Base-by-base conservation (phyloP, 371 early-diverging fungal genomes). In the Actinomortierella ambigua region DNA sequence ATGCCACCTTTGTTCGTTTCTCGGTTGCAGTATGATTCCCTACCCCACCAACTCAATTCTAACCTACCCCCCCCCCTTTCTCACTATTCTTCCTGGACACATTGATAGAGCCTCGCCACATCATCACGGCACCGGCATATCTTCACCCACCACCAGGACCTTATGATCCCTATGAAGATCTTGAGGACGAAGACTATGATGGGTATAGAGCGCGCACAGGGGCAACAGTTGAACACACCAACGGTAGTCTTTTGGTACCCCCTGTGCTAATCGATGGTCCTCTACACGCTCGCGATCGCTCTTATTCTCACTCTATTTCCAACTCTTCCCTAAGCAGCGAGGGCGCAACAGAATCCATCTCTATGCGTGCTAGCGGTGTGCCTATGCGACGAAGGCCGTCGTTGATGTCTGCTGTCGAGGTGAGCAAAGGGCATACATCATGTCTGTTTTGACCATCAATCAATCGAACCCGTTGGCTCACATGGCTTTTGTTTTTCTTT, bases 361-460 rank as follows among this genome's bases (percentile, higher is more conserved):
- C 63, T 0, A 48, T 73, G 50, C 63, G 63, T 9, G 63, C 73
- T 4, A 39, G 56, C 40, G 73, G 73, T 2, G 3, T 56, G 26
- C 51, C 63, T 44, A n/a, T 51, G 17, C 61, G 53, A 28, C 73
- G 67, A 43, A 62, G 67, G 44, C 63, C 66, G 6, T 66, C 73
- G 6, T 53, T 73, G 14, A 41, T 73, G 44, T 55, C 73, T 23
- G 73, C 73, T 0, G n/a, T 66, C 17, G 73, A 73, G 73, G 73
- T 62, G 49, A n/a, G 20, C 20, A 22, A 0, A 11, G 23, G 17
- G 5, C n/a, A n/a, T n/a, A n/a, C n/a, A n/a, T n/a, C n/a, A n/a
- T n/a, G n/a, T n/a, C n/a, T n/a, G n/a, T n/a, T n/a, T n/a, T n/a
- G n/a, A n/a, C n/a, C n/a, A n/a, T n/a, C n/a, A n/a, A n/a, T n/a